Percentiles rank a stretch among this genome's conserved stretches.
phyloP scores from a whole-genome alignment of 768 basidiomycete genomes.

The Dentipellis sp. region DNA sequence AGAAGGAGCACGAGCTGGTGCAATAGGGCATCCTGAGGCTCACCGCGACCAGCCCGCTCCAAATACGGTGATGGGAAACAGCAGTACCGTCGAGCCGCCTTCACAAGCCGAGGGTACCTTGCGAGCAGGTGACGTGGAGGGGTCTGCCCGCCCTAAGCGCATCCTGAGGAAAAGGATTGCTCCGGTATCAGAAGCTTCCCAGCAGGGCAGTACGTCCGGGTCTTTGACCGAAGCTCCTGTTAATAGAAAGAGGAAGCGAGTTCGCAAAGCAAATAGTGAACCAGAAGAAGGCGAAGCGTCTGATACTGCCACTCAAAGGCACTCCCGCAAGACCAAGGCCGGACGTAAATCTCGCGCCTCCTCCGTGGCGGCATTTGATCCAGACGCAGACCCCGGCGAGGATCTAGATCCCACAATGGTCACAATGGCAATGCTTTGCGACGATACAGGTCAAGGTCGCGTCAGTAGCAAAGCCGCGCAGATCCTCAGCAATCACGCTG shows the following conservation, averaged over 20 bases:
- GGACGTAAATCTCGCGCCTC: conserved; percentile 20
- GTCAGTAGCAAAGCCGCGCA: conserved; percentile 70
- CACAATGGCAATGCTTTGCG: conserved; percentile 77
- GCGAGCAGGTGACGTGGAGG: no score
- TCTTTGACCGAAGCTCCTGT: no score
- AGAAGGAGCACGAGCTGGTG: neutral
- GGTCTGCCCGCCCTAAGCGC: no score
- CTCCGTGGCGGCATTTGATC: conserved; percentile 47
- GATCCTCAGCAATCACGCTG: conserved; percentile 59
- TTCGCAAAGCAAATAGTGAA: neutral
- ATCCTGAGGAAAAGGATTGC: no score
- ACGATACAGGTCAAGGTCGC: conserved; percentile 70
- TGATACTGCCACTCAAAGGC: neutral
- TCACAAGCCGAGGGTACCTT: no score
- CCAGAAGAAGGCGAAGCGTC: neutral
- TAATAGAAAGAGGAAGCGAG: conserved; percentile 6
- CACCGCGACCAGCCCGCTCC: no score
- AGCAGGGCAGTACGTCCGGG: no score
- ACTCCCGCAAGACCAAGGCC: conserved; percentile 8
- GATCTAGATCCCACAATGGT: conserved; percentile 73
- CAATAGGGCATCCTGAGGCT: no score
- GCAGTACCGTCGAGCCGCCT: no score
- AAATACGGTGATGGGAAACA: no score
- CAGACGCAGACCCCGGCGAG: conserved; percentile 58
- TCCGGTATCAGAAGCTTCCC: no score